Percentiles rank a stretch among this genome's conserved stretches.
These are phyloP conservation scores for Saccharomycopsis lassenensis DNA, from an alignment of 805 yeast species.

Conservation along the genomic window DNA sequence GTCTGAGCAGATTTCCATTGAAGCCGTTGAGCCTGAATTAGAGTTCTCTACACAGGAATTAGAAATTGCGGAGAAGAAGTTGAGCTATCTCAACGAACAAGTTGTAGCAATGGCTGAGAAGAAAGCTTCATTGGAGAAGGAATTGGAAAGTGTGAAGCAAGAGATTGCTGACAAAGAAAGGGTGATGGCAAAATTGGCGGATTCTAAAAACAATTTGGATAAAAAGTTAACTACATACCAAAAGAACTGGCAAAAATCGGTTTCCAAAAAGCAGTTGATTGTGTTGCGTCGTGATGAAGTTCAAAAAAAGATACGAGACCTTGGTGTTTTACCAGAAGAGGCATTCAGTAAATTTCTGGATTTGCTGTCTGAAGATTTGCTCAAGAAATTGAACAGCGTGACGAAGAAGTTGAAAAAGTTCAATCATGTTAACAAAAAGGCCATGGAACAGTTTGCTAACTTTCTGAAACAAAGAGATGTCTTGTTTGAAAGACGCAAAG, in stretches of 20 bases:
- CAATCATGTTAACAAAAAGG: slow-evolving; percentile 79
- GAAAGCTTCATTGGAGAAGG: slow-evolving; percentile 23
- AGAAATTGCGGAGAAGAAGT: slow-evolving; percentile 18
- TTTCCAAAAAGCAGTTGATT: slow-evolving; percentile 52
- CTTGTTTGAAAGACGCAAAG: slow-evolving; percentile 51
- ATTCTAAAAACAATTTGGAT: slow-evolving; percentile 11
- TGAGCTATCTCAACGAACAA: slow-evolving; percentile 19
- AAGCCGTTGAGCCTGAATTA: slow-evolving; percentile 18
- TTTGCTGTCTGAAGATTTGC: slow-evolving; percentile 39
- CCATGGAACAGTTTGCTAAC: slow-evolving; percentile 68
- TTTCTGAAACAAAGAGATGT: slow-evolving; percentile 67
- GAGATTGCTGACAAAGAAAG: slow-evolving; percentile 24
- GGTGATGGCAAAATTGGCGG: slow-evolving; percentile 17
- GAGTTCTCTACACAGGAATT: slow-evolving; percentile 18
- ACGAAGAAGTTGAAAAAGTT: slow-evolving; percentile 50
- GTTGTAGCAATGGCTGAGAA: slow-evolving; percentile 23
- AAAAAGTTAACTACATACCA: slow-evolving; percentile 48
- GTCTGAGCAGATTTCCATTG: slow-evolving; percentile 34
- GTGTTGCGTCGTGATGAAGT: slow-evolving; percentile 57
- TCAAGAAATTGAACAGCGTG: slow-evolving; percentile 40
- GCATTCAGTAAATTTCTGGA: slow-evolving; percentile 44
- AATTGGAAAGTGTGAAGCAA: slow-evolving; percentile 23
- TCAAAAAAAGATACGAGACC: slow-evolving; percentile 60
- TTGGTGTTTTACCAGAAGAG: slow-evolving; percentile 86
- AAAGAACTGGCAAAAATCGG: slow-evolving; percentile 50